These are phyloP conservation scores for Scalesia atractyloides DNA, from an alignment of 129 eudicot genomes.

Conservation along the genomic window DNA sequence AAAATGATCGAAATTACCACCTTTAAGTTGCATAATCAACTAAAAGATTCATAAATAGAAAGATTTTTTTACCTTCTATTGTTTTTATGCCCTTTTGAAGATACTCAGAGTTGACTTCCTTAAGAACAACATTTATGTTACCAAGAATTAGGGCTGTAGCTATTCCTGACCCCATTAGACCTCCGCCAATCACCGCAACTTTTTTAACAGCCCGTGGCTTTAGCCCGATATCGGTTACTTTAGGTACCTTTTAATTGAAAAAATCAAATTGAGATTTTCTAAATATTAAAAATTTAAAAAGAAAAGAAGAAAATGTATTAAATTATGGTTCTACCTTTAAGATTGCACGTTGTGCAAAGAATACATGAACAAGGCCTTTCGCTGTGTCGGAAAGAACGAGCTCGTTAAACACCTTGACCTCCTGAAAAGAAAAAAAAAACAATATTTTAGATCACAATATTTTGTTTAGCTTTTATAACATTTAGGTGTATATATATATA, in stretches of 20 bases:
- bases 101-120: conserved; percentile 85
- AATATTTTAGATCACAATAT: background rate
- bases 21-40: background rate
- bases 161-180: conserved; percentile 97
- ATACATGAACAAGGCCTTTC: conserved; percentile 83
- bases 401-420: conserved; percentile 57
- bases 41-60: background rate
- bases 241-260: conserved; percentile 68
- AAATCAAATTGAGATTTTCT: background rate
- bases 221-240: conserved; percentile 83
- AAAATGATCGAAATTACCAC: background rate
- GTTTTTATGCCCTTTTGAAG: conserved; percentile 79
- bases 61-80: conserved; percentile 58
- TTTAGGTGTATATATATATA: background rate
- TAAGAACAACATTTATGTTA: conserved; percentile 66
- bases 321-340: conserved; percentile 60
- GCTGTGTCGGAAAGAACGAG: conserved; percentile 76
- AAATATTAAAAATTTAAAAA: background rate
- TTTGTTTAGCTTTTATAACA: background rate
- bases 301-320: background rate
- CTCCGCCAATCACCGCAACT: conserved; percentile 97
- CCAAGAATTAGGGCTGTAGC: conserved; percentile 86
- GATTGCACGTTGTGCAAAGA: conserved; percentile 91
- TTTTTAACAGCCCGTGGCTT: conserved; percentile 82
- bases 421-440: conserved; percentile 47